Base-by-base conservation (phyloP, 352 stramenopile species). In the Phytopythium sindhum region DNA sequence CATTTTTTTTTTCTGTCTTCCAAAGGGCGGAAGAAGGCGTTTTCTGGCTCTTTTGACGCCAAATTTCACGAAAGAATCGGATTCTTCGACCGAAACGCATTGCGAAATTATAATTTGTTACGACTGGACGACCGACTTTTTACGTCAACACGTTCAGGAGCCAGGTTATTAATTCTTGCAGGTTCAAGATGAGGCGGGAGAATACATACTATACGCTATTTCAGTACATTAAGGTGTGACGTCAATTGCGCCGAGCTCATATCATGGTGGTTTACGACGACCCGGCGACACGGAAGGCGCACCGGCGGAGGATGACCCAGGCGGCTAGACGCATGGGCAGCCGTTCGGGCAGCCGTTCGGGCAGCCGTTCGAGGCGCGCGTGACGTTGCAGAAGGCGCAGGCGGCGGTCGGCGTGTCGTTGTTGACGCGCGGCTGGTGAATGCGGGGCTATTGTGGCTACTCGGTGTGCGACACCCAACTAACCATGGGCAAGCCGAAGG, bases 21-120 rank as follows among this genome's bases (percentile, higher is more conserved):
- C n/a, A 53, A 53, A 33, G 47, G 47, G 47, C 47, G 47, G 47
- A 53, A 53, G 23, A 53, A 33, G 24, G 23, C 47, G 24, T 14
- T 23, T 33, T 21, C 47, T 14, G 47, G 44, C 47, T 53, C 47
- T 53, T 53, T 53, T 21, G 24, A 12, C 44, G 44, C 44, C 44
- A 26, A 51, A 19, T 51, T 51, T 10, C 47, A 4, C 47, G 47
- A 53, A 53, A 53, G 47, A 53, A 53, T 53, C 24, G 41, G 19
- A 48, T 48, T 48, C 24, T 48, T 48, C 41, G 39, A 48, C 41
- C 15, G n/a, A n/a, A n/a, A n/a, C n/a, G 44, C 21, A 10, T 28
- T 14, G 39, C 39, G 11, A n/a, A 19, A 15, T 44, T 44, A 5
- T 3, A 44, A 44, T 15, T 39, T 15, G 39, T 44, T 19, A 29